These are phyloP conservation scores for Przewalskia tangutica DNA, from an alignment of 257 asterid genomes.

Conservation along the genomic window DNA sequence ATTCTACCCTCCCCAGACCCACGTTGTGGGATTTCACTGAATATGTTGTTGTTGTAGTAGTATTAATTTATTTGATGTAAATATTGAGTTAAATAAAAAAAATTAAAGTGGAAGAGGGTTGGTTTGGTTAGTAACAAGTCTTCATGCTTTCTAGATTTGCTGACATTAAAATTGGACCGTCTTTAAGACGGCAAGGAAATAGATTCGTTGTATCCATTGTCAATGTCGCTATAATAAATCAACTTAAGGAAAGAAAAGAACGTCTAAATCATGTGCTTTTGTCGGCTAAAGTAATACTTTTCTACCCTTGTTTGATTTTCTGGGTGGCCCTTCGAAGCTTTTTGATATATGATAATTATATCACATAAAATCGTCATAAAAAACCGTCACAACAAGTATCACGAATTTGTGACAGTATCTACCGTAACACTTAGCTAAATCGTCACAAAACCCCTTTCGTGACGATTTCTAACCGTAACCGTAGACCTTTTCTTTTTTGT, in stretches of 20 bases:
- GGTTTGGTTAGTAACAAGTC: neutral
- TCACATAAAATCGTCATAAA: no score
- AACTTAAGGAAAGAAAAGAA: neutral
- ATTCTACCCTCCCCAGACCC: no score
- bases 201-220: neutral
- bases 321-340: neutral
- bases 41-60: no score
- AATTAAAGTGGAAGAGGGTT: neutral
- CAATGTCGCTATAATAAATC: neutral
- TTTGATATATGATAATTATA: no score
- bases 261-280: neutral
- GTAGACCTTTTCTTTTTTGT: no score
- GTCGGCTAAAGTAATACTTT: neutral
- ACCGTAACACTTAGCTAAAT: no score
- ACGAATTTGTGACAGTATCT: no score
- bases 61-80: neutral
- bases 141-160: neutral
- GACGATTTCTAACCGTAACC: no score
- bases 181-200: neutral
- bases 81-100: no score
- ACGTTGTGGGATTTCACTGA: no score
- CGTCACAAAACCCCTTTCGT: no score
- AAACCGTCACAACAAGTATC: no score
- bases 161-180: neutral
- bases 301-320: neutral